A percentile compares a stretch with the other conserved stretches of the same genome.
phyloP scores from a whole-genome alignment of 306 rosid genomes.

The Biancaea sappan region DNA sequence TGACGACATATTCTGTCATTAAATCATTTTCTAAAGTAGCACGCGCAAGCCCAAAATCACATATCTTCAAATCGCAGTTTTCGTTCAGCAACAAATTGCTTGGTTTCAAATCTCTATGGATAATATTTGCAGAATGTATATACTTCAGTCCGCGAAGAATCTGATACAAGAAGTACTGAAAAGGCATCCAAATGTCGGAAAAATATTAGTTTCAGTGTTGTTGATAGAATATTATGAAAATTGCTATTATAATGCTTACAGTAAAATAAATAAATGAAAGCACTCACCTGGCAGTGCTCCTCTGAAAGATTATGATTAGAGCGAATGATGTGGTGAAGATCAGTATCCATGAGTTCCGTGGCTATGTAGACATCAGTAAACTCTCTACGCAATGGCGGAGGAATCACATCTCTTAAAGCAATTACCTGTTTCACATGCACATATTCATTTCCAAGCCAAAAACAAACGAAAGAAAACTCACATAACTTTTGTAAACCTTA shows the following conservation, averaged over 20 bases:
- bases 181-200: constrained; percentile 13
- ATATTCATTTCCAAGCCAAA: neutral
- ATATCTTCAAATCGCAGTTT: constrained; percentile 64
- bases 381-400: constrained; percentile 89
- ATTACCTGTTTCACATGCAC: constrained; percentile 57
- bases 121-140: constrained; percentile 64
- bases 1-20: constrained; percentile 71
- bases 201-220: neutral
- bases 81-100: constrained; percentile 64
- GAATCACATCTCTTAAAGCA: constrained; percentile 79
- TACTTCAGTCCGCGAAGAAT: constrained; percentile 64
- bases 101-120: constrained; percentile 66
- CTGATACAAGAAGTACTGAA: constrained; percentile 76
- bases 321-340: constrained; percentile 87
- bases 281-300: constrained; percentile 63
- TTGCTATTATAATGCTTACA: neutral
- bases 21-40: constrained; percentile 55
- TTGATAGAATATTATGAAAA: neutral
- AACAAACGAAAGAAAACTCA: no score
- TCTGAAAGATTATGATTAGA: constrained; percentile 64
- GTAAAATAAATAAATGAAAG: neutral
- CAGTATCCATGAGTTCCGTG: constrained; percentile 87
- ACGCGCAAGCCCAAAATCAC: constrained; percentile 69
- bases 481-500: no score
- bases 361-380: constrained; percentile 83